Evolutionary conservation across 2,329 filamentous ascomycete species (phyloP).

Genomic region (Sporothrix luriei): DNA sequence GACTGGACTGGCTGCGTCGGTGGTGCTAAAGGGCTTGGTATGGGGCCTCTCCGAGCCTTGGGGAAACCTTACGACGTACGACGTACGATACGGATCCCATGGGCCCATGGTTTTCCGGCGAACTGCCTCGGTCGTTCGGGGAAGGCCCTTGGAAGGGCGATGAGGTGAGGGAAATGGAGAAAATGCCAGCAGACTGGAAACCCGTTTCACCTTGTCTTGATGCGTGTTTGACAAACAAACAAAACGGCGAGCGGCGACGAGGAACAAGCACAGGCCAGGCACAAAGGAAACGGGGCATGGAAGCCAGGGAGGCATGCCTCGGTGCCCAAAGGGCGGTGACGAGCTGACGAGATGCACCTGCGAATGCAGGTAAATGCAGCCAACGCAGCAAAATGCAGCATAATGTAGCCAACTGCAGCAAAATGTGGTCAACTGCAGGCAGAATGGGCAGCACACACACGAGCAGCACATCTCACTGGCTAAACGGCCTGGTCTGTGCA

Average conservation of each 20-base stretch:
- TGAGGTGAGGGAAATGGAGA: slow-evolving; percentile 14
- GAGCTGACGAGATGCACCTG: background rate
- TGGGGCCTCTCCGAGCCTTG: background rate
- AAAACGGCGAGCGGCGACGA: background rate
- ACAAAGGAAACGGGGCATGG: background rate
- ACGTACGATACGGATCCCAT: too few species aligned
- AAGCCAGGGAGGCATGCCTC: background rate
- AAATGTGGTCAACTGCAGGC: background rate
- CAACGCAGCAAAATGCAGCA: too few species aligned
- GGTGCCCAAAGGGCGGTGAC: slow-evolving; percentile 23
- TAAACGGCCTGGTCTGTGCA: background rate
- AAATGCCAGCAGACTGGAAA: background rate
- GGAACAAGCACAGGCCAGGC: background rate
- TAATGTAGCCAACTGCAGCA: background rate
- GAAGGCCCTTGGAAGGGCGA: background rate
- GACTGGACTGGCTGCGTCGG: background rate
- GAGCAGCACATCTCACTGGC: background rate
- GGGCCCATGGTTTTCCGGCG: too few species aligned
- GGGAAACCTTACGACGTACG: background rate
- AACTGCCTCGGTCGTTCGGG: too few species aligned
- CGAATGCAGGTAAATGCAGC: slow-evolving; percentile 3
- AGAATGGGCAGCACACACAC: too few species aligned
- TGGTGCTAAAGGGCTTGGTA: too few species aligned
- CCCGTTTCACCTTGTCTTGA: slow-evolving; percentile 20
- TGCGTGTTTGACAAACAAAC: slow-evolving; percentile 13